phyloP scores from a whole-genome alignment of 202 grass and related monocot genomes.

The Elaeis oleifera region DNA sequence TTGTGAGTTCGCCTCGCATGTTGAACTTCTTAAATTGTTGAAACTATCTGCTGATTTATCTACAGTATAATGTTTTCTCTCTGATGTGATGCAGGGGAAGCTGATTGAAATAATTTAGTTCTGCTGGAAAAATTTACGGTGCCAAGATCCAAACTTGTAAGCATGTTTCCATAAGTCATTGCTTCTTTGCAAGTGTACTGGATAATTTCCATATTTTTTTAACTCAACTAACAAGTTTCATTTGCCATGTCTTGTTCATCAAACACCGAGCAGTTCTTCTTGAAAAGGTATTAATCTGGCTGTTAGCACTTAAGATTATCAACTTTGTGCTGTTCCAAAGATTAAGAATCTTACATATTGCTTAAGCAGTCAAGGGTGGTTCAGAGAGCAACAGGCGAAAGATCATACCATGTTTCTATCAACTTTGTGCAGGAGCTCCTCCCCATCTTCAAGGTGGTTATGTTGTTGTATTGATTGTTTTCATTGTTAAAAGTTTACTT shows the following conservation, averaged over 20 bases:
- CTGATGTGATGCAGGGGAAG: constrained; percentile 53
- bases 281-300: constrained; percentile 58
- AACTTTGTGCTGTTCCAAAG: constrained; percentile 4
- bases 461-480: no score
- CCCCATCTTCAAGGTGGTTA: constrained; percentile 53
- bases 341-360: constrained; percentile 23
- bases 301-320: constrained; percentile 4
- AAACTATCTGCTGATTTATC: no score
- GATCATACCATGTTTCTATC: constrained; percentile 98
- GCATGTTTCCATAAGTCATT: background rate
- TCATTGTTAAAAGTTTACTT: no score
- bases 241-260: constrained; percentile 17
- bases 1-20: constrained; percentile 43
- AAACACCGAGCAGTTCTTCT: constrained; percentile 64
- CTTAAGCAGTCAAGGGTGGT: constrained; percentile 82
- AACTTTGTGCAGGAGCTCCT: constrained; percentile 80
- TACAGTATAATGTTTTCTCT: background rate
- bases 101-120: constrained; percentile 89
- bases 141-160: constrained; percentile 94
- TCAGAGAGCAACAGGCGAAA: constrained; percentile 60
- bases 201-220: background rate
- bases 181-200: background rate
- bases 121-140: constrained; percentile 63
- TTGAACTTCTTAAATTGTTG: no score
- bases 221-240: background rate